phyloP scores from a whole-genome alignment of 2,329 filamentous ascomycete species.

The Verticillium isaacii region DNA sequence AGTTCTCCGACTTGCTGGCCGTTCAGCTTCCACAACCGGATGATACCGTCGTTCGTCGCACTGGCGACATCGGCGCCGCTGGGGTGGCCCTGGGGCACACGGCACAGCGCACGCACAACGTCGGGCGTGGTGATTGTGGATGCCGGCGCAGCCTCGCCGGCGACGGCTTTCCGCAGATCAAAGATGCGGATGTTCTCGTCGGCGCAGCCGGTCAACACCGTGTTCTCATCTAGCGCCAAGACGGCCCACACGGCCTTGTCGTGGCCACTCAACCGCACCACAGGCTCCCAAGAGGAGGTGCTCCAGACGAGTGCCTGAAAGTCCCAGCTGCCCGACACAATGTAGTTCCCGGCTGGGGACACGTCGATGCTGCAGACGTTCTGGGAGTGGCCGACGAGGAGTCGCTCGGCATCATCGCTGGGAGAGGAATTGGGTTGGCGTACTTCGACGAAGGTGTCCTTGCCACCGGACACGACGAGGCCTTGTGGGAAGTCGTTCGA shows the following conservation, averaged over 20 bases:
- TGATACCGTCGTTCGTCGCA: slow-evolving; percentile 85
- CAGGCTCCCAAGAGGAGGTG: slow-evolving; percentile 78
- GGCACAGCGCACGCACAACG: slow-evolving; percentile 83
- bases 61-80: slow-evolving; percentile 91
- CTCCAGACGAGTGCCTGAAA: slow-evolving; percentile 81
- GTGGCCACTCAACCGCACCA: slow-evolving; percentile 67
- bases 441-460: slow-evolving; percentile 90
- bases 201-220: slow-evolving; percentile 85
- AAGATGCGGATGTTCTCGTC: slow-evolving; percentile 88
- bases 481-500: slow-evolving; percentile 68
- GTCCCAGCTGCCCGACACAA: slow-evolving; percentile 95
- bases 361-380: slow-evolving; percentile 88
- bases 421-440: slow-evolving; percentile 63
- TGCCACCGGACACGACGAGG: slow-evolving; percentile 80
- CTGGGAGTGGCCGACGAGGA: slow-evolving; percentile 79
- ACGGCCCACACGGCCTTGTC: slow-evolving; percentile 84
- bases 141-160: slow-evolving; percentile 44
- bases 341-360: slow-evolving; percentile 62
- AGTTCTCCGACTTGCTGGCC: slow-evolving; percentile 74
- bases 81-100: slow-evolving; percentile 68
- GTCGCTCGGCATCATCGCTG: slow-evolving; percentile 74
- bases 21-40: slow-evolving; percentile 80
- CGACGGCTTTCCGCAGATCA: slow-evolving; percentile 59
- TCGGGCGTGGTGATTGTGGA: slow-evolving; percentile 64
- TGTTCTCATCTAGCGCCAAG: slow-evolving; percentile 72